A percentile compares a stretch with the other conserved stretches of the same genome.
These are phyloP conservation scores for Hypoxylon rubiginosum DNA, from an alignment of 2,329 filamentous ascomycete species.

Conservation along the genomic window DNA sequence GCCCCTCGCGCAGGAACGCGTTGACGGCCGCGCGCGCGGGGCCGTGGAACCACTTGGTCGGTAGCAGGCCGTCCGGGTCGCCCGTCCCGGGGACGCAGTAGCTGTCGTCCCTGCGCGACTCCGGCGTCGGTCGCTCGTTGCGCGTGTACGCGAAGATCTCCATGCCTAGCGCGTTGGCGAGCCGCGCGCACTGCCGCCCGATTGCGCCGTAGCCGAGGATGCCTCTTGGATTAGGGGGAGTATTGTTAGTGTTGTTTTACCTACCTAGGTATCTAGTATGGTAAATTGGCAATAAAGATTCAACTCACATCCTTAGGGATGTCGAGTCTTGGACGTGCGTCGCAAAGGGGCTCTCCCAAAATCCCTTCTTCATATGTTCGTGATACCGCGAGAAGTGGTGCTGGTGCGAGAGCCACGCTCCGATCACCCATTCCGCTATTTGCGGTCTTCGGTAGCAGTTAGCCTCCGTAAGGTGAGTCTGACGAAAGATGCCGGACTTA, in stretches of 20 bases:
- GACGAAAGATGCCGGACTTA: slow-evolving; percentile 47
- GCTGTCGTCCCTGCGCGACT: slow-evolving; percentile 68
- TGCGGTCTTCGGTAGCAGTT: slow-evolving; percentile 58
- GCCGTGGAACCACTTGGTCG: slow-evolving; percentile 57
- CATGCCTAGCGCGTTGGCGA: slow-evolving; percentile 72
- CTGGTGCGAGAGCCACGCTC: slow-evolving; percentile 62
- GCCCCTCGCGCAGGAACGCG: slow-evolving; percentile 55
- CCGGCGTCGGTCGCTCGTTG: slow-evolving; percentile 68
- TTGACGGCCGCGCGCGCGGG: slow-evolving; percentile 49
- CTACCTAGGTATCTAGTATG: no score
- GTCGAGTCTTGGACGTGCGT: slow-evolving; percentile 39
- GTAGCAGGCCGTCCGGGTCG: slow-evolving; percentile 56
- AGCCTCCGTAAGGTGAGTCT: not conserved
- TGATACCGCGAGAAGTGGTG: slow-evolving; percentile 50
- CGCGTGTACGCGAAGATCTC: slow-evolving; percentile 76
- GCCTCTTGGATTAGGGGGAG: slow-evolving; percentile 39
- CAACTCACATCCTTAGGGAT: slow-evolving; percentile 38
- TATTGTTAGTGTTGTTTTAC: slow-evolving; percentile 29
- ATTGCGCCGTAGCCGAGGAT: slow-evolving; percentile 60
- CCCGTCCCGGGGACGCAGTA: slow-evolving; percentile 74
- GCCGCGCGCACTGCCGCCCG: slow-evolving; percentile 56
- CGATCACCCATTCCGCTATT: slow-evolving; percentile 68
- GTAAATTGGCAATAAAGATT: not conserved
- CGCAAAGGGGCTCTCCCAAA: slow-evolving; percentile 25
- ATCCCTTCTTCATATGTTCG: slow-evolving; percentile 32